phyloP scores from a whole-genome alignment of 2,329 filamentous ascomycete species.

The Monilinia fructicola region DNA sequence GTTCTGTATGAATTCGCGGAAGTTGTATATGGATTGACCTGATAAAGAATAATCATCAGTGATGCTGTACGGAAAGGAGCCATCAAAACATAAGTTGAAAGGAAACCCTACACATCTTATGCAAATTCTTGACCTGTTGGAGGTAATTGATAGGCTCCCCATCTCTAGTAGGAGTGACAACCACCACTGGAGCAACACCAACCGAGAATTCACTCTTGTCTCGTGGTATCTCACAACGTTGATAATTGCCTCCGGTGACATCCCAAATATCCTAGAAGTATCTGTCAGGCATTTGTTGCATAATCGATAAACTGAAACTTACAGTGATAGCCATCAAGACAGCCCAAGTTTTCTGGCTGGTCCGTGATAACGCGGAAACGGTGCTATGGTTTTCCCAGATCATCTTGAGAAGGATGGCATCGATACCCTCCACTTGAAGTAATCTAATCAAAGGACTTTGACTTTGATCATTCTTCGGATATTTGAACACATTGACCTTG shows the following conservation, averaged over 20 bases:
- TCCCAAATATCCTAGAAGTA: conserved; percentile 16
- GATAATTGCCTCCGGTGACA: conserved; percentile 10
- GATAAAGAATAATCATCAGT: not conserved
- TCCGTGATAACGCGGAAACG: not conserved
- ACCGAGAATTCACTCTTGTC: not conserved
- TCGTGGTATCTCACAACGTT: conserved; percentile 4
- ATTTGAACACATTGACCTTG: conserved; percentile 2
- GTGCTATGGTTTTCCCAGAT: conserved; percentile 14
- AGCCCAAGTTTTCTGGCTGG: conserved; percentile 13
- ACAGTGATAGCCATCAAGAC: conserved; percentile 16
- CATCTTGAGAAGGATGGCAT: conserved; percentile 10
- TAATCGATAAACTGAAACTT: not conserved
- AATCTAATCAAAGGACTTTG: conserved; percentile 17
- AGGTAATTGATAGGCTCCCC: conserved; percentile 17
- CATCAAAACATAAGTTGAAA: not conserved
- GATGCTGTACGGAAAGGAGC: not conserved
- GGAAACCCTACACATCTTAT: conserved; percentile 30
- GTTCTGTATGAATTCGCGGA: conserved; percentile 29
- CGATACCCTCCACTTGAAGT: not conserved
- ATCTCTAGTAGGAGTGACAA: conserved; percentile 18
- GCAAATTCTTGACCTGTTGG: conserved; percentile 28
- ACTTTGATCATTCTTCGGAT: conserved; percentile 1
- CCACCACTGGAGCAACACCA: not conserved
- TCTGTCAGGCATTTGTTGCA: not conserved
- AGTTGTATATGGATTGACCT: conserved; percentile 32